Base-by-base conservation (phyloP, 305 asterid species). In the Striga hermonthica region DNA sequence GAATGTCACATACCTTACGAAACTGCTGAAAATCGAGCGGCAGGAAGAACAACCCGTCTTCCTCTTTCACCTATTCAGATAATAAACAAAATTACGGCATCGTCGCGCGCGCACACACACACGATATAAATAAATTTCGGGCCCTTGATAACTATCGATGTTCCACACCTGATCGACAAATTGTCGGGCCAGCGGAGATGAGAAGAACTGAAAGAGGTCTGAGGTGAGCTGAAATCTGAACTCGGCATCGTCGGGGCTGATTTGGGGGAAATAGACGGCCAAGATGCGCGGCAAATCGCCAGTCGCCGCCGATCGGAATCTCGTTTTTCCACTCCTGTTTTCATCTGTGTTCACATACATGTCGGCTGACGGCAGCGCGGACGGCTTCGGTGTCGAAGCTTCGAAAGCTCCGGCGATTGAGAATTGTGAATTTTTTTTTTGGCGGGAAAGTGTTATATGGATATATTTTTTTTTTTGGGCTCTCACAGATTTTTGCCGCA, bases 1-100 rank as follows among this genome's bases (percentile, higher is more conserved):
- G 75, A 4, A 83, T 39, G 60, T 69, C 73, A 72, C 87, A 86
- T 64, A 71, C 80, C 80, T 84, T 86, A 63, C 75, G 81, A 52
- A 93, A 90, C 47, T 84, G 89, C 83, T 88, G 89, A 73, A 93
- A 84, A 72, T 93, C 97, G 15, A 93, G 83, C 35, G 84, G 86
- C 68, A 90, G 48, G 79, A 72, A 73, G 83, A 82, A 80, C 58
- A 66, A 56, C 34, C 85, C 91, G 50, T 75, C 85, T 2, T 83
- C 89, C 76, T 80, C 89, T 74, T 86, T 89, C 31, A 84, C 97
- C 98, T 92, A 66, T 49, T 66, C 73, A 76, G 65, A 60, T 40
- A 69, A 65, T 55, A 9, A 14, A 13, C 56, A 50, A 50, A 50
- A 14, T 50, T 5, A 50, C 50, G 43, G 37, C n/a, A n/a, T n/a